Evolutionary conservation across 331 rosid genomes (phyloP), one percentile per base, ranked within the genome.

Genomic region (Quercus phellos): DNA sequence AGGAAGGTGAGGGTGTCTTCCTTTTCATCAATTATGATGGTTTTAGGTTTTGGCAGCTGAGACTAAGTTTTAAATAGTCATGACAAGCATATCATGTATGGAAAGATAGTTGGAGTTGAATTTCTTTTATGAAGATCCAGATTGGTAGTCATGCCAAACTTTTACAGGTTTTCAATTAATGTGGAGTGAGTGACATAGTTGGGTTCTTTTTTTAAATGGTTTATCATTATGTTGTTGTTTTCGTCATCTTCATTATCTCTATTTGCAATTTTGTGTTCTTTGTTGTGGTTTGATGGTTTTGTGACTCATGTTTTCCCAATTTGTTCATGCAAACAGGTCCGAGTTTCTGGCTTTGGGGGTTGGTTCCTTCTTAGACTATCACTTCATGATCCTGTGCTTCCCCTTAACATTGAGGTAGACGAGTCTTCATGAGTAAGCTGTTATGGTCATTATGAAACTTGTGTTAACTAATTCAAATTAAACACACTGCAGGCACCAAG

Each of bases 351-450:
- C 77, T 79, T 80, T 38, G 95, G 91, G 14, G 97, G 98, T 51
- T 94, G 98, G 98, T 92, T 94, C 82, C 97, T 94, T 74, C 92
- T 94, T 74, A 85, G 98, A 81, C 86, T 94, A 76, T 94, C 97
- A 27, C 93, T 94, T 46, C 98, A 94, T 63, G 98, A 94, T 80
- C 98, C 97, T 85, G 97, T 94, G 58, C 97, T 92, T 79, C 98
- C 98, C 74, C 94, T 94, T 30, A 94, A 94, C 85, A 89, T 94
- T 24, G 98, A 94, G 98, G 98, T 94, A 90, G 64, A 64, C n/a
- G 3, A 30, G 38, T 75, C 51, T 82, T 58, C 27, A n/a, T 21
- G 34, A 58, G 60, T 64, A 17, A 56, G 68, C 63, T 78, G 29
- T 42, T 46, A 24, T 51, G 54, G 18, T 29, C 53, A 24, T 68